phyloP scores from a whole-genome alignment of 2,329 filamentous ascomycete species.

The Pseudogymnoascus sp. region DNA sequence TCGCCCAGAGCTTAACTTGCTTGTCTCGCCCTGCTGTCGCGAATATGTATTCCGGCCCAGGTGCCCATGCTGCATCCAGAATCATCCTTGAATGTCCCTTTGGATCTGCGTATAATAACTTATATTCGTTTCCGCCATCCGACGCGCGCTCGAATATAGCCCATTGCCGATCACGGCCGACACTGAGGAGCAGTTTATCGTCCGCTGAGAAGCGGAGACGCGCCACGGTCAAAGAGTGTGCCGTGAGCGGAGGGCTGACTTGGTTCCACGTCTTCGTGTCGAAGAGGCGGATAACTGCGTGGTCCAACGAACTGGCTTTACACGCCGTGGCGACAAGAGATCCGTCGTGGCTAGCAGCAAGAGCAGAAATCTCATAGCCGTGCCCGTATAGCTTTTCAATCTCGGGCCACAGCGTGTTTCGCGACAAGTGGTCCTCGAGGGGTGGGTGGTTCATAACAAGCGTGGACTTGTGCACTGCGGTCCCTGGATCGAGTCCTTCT shows the following conservation, averaged over 20 bases:
- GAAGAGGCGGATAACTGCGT: constrained; percentile 88
- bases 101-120: constrained; percentile 54
- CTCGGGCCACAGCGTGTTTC: constrained; percentile 92
- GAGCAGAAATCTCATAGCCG: constrained; percentile 88
- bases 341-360: constrained; percentile 69
- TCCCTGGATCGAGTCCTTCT: constrained; percentile 46
- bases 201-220: constrained; percentile 70
- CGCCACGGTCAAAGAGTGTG: constrained; percentile 80
- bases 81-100: constrained; percentile 94
- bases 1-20: constrained; percentile 61
- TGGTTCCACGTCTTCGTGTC: constrained; percentile 84
- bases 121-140: constrained; percentile 38
- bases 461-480: constrained; percentile 48
- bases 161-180: constrained; percentile 89
- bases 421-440: constrained; percentile 78
- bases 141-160: constrained; percentile 58
- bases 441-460: constrained; percentile 66
- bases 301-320: constrained; percentile 83
- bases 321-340: constrained; percentile 80
- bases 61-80: constrained; percentile 76
- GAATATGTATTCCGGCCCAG: constrained; percentile 45
- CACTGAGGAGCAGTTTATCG: constrained; percentile 69
- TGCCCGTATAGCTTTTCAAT: constrained; percentile 95
- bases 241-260: constrained; percentile 69
- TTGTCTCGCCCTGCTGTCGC: constrained; percentile 89